Evolutionary conservation across 1,284 basidiomycete species (phyloP).

Genomic region (Retiboletus fuscus): DNA sequence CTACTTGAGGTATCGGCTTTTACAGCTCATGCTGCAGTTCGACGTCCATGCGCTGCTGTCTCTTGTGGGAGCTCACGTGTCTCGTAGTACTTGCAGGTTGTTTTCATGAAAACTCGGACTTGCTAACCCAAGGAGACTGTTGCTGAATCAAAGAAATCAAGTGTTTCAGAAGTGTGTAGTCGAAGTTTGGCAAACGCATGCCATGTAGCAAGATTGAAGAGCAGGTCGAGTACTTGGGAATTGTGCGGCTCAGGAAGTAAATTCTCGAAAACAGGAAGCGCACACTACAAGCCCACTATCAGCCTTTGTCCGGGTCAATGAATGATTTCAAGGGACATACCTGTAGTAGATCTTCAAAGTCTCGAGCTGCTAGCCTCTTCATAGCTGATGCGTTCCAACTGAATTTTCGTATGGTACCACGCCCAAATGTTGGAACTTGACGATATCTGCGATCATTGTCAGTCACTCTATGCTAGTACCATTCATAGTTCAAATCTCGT

Average conservation of each 20-base stretch:
- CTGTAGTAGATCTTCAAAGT: slow-evolving; percentile 47
- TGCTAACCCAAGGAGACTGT: not conserved
- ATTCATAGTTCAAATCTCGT: no score
- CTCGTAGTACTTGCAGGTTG: not conserved
- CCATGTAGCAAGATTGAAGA: slow-evolving; percentile 43
- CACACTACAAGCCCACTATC: slow-evolving; percentile 43
- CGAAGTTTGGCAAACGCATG: slow-evolving; percentile 51
- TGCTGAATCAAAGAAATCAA: slow-evolving; percentile 29
- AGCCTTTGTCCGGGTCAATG: no score
- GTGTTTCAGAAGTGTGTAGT: slow-evolving; percentile 45
- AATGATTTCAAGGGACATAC: no score
- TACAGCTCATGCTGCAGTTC: not conserved
- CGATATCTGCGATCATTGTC: not conserved
- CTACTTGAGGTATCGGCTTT: not conserved
- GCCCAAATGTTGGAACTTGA: not conserved
- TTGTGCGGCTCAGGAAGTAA: slow-evolving; percentile 47
- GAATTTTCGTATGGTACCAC: slow-evolving; percentile 8
- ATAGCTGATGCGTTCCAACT: not conserved
- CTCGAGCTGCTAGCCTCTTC: slow-evolving; percentile 17
- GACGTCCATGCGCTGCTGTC: slow-evolving; percentile 5
- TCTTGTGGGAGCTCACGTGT: slow-evolving; percentile 26
- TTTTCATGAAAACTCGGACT: not conserved
- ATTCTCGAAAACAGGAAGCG: slow-evolving; percentile 51
- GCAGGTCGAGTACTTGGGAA: slow-evolving; percentile 29
- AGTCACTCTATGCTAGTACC: no score